Conservation (phyloP, 129 eudicot species). For the Saussurea involucrata region DNA sequence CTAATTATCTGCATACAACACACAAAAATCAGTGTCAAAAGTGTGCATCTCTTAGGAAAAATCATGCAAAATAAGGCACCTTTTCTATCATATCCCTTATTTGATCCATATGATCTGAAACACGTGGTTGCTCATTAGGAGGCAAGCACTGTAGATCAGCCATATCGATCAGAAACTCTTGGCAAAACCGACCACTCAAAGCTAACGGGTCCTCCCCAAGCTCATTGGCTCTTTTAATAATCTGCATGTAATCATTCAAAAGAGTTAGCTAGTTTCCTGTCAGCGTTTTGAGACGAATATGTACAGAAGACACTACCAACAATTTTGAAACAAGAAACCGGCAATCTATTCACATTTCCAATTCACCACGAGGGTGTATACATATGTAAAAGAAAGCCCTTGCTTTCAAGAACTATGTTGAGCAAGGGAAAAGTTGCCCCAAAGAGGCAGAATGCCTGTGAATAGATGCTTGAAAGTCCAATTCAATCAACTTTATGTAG, state of each 20-base stretch:
- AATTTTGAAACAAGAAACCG: background rate
- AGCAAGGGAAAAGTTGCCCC: background rate
- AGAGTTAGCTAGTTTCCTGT: background rate
- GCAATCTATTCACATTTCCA: background rate
- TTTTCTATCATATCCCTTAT: slow-evolving; percentile 65
- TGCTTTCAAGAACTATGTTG: background rate
- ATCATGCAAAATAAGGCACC: slow-evolving; percentile 33
- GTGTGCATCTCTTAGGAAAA: background rate
- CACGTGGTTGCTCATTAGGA: slow-evolving; percentile 77
- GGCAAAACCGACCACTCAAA: slow-evolving; percentile 66
- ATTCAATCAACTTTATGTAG: background rate
- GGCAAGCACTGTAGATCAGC: slow-evolving; percentile 77
- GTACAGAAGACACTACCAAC: background rate
- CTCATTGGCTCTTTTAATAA: slow-evolving; percentile 81
- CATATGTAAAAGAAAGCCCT: background rate
- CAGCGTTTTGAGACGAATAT: too few relatives aligned
- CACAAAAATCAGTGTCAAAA: background rate
- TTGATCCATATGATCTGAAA: slow-evolving; percentile 80
- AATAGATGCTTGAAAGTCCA: background rate
- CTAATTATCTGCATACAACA: slow-evolving; percentile 49
- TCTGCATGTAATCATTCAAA: slow-evolving; percentile 42
- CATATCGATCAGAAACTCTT: slow-evolving; percentile 72
- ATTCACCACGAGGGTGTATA: background rate
- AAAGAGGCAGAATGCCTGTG: background rate
- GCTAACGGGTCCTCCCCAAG: slow-evolving; percentile 59